Evolutionary conservation across 192 early-diverging fungal genomes (phyloP).

Genomic region (Geranomyces variabilis): DNA sequence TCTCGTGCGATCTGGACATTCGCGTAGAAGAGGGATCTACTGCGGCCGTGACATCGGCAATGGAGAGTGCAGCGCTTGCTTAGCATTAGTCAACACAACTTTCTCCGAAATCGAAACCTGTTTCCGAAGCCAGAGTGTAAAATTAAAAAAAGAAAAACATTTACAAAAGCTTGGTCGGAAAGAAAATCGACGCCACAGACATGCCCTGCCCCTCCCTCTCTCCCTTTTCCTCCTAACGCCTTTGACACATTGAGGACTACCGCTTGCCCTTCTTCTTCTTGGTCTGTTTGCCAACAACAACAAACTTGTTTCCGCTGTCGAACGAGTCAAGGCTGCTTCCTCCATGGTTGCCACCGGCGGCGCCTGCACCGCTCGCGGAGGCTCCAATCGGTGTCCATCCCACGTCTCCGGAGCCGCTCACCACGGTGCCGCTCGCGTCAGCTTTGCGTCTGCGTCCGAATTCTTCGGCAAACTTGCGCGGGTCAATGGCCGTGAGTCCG

Average conservation of each 20-base stretch:
- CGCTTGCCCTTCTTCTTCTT: slow-evolving; percentile 48
- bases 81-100: no score
- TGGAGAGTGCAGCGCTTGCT: no score
- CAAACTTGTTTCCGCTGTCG: slow-evolving; percentile 47
- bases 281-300: slow-evolving; percentile 35
- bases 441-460: slow-evolving; percentile 47
- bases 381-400: slow-evolving; percentile 31
- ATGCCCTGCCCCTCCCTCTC: no score
- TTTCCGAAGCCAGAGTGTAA: not conserved
- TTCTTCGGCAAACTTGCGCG: slow-evolving; percentile 59
- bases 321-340: slow-evolving; percentile 27
- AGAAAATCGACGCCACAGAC: no score
- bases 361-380: slow-evolving; percentile 7
- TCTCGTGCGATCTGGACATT: slow-evolving; percentile 22
- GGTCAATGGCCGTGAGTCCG: slow-evolving; percentile 60
- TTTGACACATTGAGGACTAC: no score
- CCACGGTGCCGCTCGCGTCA: slow-evolving; percentile 41
- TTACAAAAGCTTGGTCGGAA: not conserved
- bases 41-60: no score
- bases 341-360: not conserved
- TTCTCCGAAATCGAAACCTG: no score
- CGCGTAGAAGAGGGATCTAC: slow-evolving; percentile 1
- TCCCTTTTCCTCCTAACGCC: no score
- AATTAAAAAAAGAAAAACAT: not conserved
- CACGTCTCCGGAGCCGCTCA: slow-evolving; percentile 5